Base-by-base conservation (phyloP, 768 basidiomycete genomes). In the Leccinum olivaceopallidum region DNA sequence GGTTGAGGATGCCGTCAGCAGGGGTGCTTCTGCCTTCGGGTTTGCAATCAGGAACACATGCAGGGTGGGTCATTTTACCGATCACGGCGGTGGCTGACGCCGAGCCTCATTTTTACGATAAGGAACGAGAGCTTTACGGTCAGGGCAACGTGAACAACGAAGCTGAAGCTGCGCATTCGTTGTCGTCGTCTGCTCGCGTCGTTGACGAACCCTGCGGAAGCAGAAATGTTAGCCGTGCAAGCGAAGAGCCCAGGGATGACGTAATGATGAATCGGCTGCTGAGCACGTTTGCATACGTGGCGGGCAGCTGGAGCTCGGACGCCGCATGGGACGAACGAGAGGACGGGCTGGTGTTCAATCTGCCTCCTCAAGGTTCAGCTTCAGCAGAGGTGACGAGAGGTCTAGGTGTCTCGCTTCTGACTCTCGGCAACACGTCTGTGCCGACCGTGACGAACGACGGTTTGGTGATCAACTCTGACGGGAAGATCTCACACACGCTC, bases 381-480 rank as follows among this genome's bases (percentile, higher is more conserved):
- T 47, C 44, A n/a, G 42, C 9, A 13, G 44, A 47, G 28, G 13
- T 37, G 44, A 10, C 44, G 7, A 47, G 18, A 18, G 30, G 62
- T 49, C 60, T 70, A 34, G 60, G 59, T 12, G 54, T 55, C 24
- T 28, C 26, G 26, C 26, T 28, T 28, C 26, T 28, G 26, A 28
- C 26, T 28, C 26, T 28, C 54, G 60, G 57, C 36, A 59, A 64
- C 6, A 63, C 44, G 28, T 58, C 67, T 58, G 20, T 53, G 54
- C 55, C n/a, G 42, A 34, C 32, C 4, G n/a, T 30, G 55, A 20
- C 62, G 52, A 48, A 53, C 4, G 63, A 63, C 12, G 65, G 64
- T 60, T 69, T 85, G 49, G 73, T 68, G 57, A 63, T 85, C 56
- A 79, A 85, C 64, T 74, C 75, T 16, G 85, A 86, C 64, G 84